Percentiles rank a stretch among this genome's conserved stretches.
phyloP scores from a whole-genome alignment of 164 flowering plant genomes.

The Paratinospora sagittata region DNA sequence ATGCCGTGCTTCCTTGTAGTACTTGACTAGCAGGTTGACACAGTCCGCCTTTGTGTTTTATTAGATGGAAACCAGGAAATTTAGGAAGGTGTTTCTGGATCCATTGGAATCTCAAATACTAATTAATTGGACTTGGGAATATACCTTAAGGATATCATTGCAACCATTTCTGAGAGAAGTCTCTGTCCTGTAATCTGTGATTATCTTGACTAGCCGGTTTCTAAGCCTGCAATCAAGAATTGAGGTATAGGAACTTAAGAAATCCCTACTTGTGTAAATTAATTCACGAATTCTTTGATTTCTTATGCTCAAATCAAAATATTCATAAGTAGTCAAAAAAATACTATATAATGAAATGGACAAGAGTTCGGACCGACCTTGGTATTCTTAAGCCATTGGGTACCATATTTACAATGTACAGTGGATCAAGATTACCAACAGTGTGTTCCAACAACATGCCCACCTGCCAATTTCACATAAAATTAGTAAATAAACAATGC shows the following conservation, averaged over 20 bases:
- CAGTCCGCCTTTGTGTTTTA: slow-evolving; percentile 67
- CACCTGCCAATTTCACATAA: slow-evolving; percentile 46
- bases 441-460: slow-evolving; percentile 94
- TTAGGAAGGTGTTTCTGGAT: not conserved
- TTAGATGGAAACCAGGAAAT: slow-evolving; percentile 4
- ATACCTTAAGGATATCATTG: slow-evolving; percentile 92
- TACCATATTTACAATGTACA: slow-evolving; percentile 85
- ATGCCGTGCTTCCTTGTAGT: slow-evolving; percentile 83
- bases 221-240: slow-evolving; percentile 55
- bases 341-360: not conserved
- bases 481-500: not conserved
- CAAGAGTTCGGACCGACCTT: slow-evolving; percentile 52
- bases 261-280: not conserved
- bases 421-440: slow-evolving; percentile 96
- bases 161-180: slow-evolving; percentile 96
- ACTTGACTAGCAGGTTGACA: slow-evolving; percentile 80
- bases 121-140: not conserved
- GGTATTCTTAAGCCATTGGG: slow-evolving; percentile 93
- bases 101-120: not conserved
- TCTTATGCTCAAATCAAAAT: not conserved
- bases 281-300: not conserved
- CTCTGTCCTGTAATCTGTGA: slow-evolving; percentile 94
- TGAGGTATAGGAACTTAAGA: not conserved
- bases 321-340: not conserved
- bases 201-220: slow-evolving; percentile 84